phyloP scores from a whole-genome alignment of 106 monocot species.

The Dendrobium nobile region DNA sequence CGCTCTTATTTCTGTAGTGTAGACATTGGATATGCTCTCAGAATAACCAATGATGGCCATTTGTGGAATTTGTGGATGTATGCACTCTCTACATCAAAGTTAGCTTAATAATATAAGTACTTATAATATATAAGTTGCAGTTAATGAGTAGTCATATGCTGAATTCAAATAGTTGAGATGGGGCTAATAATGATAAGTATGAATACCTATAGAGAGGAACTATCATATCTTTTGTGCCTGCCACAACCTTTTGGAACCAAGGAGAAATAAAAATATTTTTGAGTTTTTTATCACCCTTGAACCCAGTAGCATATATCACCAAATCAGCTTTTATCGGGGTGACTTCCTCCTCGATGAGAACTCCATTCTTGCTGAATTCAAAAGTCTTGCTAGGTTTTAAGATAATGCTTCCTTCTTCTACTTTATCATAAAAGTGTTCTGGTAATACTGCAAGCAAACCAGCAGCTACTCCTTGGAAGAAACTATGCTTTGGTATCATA shows the following conservation, averaged over 20 bases:
- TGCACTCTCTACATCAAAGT: constrained; percentile 35
- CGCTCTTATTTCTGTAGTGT: constrained; percentile 49
- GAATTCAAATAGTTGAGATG: no score
- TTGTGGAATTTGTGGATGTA: constrained; percentile 33
- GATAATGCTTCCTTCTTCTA: constrained; percentile 71
- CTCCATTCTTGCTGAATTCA: constrained; percentile 40
- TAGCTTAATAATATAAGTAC: background rate
- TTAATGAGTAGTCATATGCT: no score
- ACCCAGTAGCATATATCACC: constrained; percentile 76
- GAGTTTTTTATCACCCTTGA: constrained; percentile 55
- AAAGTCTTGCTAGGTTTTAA: constrained; percentile 35
- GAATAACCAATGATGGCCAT: constrained; percentile 64
- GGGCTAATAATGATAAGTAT: background rate
- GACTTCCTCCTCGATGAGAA: constrained; percentile 27
- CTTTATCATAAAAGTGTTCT: constrained; percentile 50
- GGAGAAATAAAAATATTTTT: constrained; percentile 41
- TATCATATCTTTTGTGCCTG: constrained; percentile 20
- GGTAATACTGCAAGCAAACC: constrained; percentile 28
- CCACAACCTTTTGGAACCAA: constrained; percentile 18
- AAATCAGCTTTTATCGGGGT: constrained; percentile 30
- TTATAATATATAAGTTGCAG: background rate
- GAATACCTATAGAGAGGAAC: constrained; percentile 61
- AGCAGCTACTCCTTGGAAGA: constrained; percentile 29
- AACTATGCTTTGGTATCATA: constrained; percentile 65
- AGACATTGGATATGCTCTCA: constrained; percentile 41